Percentiles rank a stretch among this genome's conserved stretches.
These are phyloP conservation scores for Penicillium coffeae DNA, from an alignment of 495 filamentous ascomycete genomes.

Conservation along the genomic window DNA sequence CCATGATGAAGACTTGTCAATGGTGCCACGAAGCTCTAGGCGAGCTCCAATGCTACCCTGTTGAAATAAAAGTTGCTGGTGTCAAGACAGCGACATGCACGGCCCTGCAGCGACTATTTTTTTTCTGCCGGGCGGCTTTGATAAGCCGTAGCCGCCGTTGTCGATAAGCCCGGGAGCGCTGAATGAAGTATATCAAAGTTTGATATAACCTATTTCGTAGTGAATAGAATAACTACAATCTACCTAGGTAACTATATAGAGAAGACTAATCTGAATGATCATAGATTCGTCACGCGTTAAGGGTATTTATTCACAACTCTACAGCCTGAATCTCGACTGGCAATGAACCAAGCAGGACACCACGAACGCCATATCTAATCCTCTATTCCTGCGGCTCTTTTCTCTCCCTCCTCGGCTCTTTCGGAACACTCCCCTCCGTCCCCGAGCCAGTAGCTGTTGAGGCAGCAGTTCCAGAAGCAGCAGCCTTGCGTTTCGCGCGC, in stretches of 20 bases:
- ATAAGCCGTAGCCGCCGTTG: neutral
- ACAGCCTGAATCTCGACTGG: neutral
- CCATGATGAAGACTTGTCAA: conserved; percentile 12
- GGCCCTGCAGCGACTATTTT: conserved; percentile 1
- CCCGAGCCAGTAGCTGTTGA: conserved; percentile 13
- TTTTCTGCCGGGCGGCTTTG: conserved; percentile 13
- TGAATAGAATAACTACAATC: too few species aligned
- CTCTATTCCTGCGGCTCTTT: conserved; percentile 6
- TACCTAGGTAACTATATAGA: too few species aligned
- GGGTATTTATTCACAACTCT: neutral
- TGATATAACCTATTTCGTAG: too few species aligned
- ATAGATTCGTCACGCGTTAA: conserved; percentile 20
- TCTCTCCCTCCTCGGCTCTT: conserved; percentile 14
- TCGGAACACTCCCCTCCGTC: conserved; percentile 10
- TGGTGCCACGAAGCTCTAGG: too few species aligned
- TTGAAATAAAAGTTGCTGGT: too few species aligned
- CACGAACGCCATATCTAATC: neutral
- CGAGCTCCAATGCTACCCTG: too few species aligned
- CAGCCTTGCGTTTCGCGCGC: conserved; percentile 26
- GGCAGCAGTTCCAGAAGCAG: conserved; percentile 9
- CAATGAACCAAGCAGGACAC: neutral
- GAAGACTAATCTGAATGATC: neutral
- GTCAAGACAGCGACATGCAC: neutral
- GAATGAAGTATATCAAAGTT: too few species aligned
- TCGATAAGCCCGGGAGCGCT: neutral